phyloP scores from a whole-genome alignment of 495 filamentous ascomycete genomes.

The Penicillium cinerascens region DNA sequence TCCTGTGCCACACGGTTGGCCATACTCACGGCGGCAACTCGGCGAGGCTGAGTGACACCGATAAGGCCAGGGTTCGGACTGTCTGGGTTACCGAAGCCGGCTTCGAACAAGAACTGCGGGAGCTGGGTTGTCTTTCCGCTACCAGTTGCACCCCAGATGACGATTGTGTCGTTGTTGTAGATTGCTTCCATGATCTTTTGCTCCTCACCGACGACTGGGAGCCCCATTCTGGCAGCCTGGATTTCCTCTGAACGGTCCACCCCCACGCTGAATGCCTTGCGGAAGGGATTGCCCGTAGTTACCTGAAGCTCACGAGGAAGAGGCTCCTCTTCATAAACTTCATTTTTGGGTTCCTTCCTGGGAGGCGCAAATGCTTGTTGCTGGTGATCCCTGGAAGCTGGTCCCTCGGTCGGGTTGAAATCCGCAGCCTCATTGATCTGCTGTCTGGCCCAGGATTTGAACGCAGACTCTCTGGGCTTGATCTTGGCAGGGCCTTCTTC shows the following conservation, averaged over 20 bases:
- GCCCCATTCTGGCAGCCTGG: slow-evolving; percentile 68
- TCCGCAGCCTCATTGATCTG: slow-evolving; percentile 74
- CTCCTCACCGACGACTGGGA: slow-evolving; percentile 92
- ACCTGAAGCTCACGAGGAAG: slow-evolving; percentile 69
- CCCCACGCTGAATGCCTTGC: slow-evolving; percentile 73
- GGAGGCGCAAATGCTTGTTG: slow-evolving; percentile 28
- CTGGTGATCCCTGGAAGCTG: slow-evolving; percentile 21
- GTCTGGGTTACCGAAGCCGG: slow-evolving; percentile 77
- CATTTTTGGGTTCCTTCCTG: slow-evolving; percentile 31
- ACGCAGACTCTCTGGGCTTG: slow-evolving; percentile 61
- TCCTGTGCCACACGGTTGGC: slow-evolving; percentile 87
- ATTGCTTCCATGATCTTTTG: slow-evolving; percentile 99
- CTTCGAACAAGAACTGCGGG: slow-evolving; percentile 92
- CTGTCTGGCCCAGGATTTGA: slow-evolving; percentile 89
- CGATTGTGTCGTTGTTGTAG: slow-evolving; percentile 77
- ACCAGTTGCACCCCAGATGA: slow-evolving; percentile 94
- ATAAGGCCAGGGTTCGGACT: slow-evolving; percentile 87
- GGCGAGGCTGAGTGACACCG: slow-evolving; percentile 88
- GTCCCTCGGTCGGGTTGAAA: slow-evolving; percentile 51
- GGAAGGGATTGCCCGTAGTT: slow-evolving; percentile 52
- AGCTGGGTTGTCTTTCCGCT: slow-evolving; percentile 97
- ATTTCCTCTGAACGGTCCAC: slow-evolving; percentile 71
- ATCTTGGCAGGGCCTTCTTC: slow-evolving; percentile 23
- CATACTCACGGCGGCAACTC: slow-evolving; percentile 94
- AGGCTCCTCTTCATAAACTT: slow-evolving; percentile 67